Conservation (phyloP, 176 grass and related monocot species). For the Chloris gayana region DNA sequence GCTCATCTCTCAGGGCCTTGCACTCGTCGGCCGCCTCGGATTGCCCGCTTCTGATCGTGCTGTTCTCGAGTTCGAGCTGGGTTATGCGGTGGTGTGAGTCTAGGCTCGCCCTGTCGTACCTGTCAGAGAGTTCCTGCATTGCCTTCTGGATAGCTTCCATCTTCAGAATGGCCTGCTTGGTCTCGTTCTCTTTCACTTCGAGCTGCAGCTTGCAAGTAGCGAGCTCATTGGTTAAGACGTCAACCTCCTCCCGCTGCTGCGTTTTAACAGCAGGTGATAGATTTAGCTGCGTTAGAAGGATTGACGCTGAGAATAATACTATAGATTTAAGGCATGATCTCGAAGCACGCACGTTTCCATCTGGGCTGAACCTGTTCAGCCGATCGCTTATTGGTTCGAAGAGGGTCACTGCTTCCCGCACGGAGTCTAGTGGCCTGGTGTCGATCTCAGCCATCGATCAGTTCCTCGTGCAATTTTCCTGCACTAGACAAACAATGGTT, state of each 20-base stretch:
- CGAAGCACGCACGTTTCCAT: no score
- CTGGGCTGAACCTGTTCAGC: no score
- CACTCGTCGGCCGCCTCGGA: conserved; percentile 28
- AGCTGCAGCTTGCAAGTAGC: conserved; percentile 50
- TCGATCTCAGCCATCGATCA: conserved; percentile 57
- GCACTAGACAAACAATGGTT: not conserved
- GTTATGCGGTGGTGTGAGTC: no score
- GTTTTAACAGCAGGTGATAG: not conserved
- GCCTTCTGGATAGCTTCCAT: conserved; percentile 33
- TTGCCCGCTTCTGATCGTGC: not conserved
- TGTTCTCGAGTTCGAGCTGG: not conserved
- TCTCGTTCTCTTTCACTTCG: conserved; percentile 35
- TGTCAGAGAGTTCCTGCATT: conserved; percentile 7
- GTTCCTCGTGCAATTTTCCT: not conserved
- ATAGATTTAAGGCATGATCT: not conserved
- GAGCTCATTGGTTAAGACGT: conserved; percentile 35
- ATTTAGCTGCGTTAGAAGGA: not conserved
- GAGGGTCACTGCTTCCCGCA: conserved; percentile 24
- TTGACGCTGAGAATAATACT: not conserved
- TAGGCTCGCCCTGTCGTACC: no score
- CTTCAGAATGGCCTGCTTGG: conserved; percentile 14
- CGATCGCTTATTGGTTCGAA: conserved; percentile 44
- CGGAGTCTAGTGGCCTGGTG: conserved; percentile 45
- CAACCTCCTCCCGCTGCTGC: conserved; percentile 37
- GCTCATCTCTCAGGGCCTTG: conserved; percentile 34